These are phyloP conservation scores for Casuarina cunninghamiana DNA, from an alignment of 306 rosid genomes.

Conservation along the genomic window DNA sequence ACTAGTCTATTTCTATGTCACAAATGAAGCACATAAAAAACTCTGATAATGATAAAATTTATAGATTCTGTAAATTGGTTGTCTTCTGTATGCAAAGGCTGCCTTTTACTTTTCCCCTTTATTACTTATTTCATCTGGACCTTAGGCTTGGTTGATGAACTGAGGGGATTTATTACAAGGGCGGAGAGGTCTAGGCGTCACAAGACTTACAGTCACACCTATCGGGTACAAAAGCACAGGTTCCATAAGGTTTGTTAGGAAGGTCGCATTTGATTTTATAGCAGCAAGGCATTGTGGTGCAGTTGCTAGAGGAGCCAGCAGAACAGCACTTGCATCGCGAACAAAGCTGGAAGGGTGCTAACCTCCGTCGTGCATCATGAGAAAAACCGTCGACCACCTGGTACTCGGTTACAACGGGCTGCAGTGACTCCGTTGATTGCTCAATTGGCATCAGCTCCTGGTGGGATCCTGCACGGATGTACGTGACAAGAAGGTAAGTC, in stretches of 20 bases:
- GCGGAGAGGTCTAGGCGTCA: neutral
- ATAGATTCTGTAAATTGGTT: too few species aligned
- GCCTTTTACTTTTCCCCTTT: too few species aligned
- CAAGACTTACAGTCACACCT: conserved; percentile 35
- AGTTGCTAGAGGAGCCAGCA: conserved; percentile 3
- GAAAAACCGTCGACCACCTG: neutral
- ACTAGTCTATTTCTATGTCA: too few species aligned
- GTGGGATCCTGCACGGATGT: conserved; percentile 1
- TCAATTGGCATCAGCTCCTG: neutral
- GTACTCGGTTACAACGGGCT: conserved; percentile 16
- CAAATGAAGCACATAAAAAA: too few species aligned
- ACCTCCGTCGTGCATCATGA: conserved; percentile 13
- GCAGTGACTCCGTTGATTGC: neutral
- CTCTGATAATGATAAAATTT: too few species aligned
- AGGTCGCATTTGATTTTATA: conserved; percentile 40
- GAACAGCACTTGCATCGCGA: conserved; percentile 39
- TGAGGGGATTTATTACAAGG: too few species aligned
- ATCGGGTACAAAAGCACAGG: conserved; percentile 39
- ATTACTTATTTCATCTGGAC: too few species aligned
- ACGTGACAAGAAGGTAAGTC: neutral
- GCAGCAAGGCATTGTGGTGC: conserved; percentile 41
- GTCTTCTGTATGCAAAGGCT: too few species aligned
- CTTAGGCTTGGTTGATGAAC: too few species aligned
- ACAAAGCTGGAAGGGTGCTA: conserved; percentile 34
- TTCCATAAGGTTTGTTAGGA: conserved; percentile 43